These are phyloP conservation scores for Celoporthe dispersa DNA, from an alignment of 2,329 filamentous ascomycete species.

Conservation along the genomic window DNA sequence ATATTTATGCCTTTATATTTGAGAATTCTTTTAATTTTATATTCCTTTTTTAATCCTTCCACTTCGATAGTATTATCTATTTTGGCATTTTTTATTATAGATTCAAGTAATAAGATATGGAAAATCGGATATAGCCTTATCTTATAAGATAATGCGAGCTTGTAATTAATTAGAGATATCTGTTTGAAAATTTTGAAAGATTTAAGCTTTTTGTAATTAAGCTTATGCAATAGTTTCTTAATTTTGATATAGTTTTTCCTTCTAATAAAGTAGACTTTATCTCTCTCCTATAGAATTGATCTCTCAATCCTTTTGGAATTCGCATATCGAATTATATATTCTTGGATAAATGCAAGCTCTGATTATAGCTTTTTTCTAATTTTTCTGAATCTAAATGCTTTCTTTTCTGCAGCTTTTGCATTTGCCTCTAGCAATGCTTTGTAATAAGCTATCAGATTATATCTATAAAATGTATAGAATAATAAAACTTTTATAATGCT, in stretches of 20 bases:
- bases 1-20: background rate
- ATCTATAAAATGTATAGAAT: background rate
- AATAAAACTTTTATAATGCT: background rate
- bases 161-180: background rate
- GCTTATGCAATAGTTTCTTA: background rate
- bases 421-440: conserved; percentile 7
- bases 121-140: background rate
- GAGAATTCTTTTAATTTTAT: background rate
- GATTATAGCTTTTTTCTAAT: conserved; percentile 2
- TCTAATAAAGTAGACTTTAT: background rate
- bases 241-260: background rate
- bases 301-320: background rate
- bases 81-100: background rate
- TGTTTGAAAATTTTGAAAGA: background rate
- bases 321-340: too few species aligned
- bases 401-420: background rate
- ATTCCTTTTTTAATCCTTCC: background rate
- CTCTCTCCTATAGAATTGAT: too few species aligned
- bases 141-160: background rate
- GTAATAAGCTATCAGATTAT: conserved; percentile 14
- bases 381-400: background rate
- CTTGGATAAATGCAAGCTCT: background rate
- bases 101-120: background rate
- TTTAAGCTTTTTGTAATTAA: background rate
- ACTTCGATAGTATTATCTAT: background rate